Evolutionary conservation across 208 protist genomes (phyloP), one percentile per base, ranked within the genome.

Genomic region (Naegleria gruberi): DNA sequence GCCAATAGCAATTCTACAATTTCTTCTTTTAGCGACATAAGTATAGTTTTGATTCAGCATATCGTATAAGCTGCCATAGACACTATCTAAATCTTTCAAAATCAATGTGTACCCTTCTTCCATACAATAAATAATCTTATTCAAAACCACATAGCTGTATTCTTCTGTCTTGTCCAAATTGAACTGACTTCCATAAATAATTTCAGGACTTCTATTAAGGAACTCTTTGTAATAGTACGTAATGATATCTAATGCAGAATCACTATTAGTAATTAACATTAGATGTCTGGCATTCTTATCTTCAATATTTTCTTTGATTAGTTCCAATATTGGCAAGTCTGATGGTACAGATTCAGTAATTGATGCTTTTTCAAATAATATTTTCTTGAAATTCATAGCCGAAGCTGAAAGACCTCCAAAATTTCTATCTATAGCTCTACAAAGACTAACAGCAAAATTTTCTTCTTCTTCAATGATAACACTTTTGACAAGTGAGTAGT

Each of bases 11-110:
- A 91, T 19, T 42, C 90, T 51, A 30, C 86, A 15, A 45, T 90
- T 77, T 42, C 26, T n/a, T 34, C 90, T 41, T 41, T 43, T 43
- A 37, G 6, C 51, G 7, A 82, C 30, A 19, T 41, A 4, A 37
- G 45, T 84, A 90, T 95, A 95, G 46, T 82, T 51, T 91, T 95
- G 94, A 91, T 96, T 96, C 41, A 96, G 92, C 30, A 96, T 23
- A 85, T 96, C 94, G 91, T 96, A 96, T 42, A 96, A 92, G 15
- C 91, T 93, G 44, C 90, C 93, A 92, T 96, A 96, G 37, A 95
- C 8, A 23, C 30, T 41, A 8, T 95, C 93, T 30, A 89, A 87
- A 91, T 94, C 37, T 6, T 91, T 23, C 0, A 95, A 82, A 8
- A 95, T 55, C 3, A 95, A 40, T 12, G 7, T 47, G 23, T 47